Evolutionary conservation across 139 green algal species (phyloP).

Genomic region (Closterium sp.): DNA sequence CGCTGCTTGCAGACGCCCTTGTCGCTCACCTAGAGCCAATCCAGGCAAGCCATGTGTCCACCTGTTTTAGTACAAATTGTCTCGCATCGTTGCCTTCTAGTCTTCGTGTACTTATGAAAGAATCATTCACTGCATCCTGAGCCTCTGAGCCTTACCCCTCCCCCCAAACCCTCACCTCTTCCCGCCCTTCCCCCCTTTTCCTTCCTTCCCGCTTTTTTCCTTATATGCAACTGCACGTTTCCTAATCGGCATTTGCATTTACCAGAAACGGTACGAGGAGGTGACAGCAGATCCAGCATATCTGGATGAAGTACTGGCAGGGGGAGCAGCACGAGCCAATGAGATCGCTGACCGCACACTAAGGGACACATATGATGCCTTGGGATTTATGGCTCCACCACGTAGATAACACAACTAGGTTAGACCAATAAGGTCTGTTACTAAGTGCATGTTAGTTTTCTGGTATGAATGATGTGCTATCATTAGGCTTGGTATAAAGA

Average conservation of each 20-base stretch:
- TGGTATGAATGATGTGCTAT: no score
- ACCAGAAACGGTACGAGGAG: constrained; percentile 18
- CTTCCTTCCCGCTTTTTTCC: no score
- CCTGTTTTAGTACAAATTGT: neutral
- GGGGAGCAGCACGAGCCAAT: constrained; percentile 38
- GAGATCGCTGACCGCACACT: constrained; percentile 40
- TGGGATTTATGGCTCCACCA: constrained; percentile 29
- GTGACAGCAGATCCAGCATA: constrained; percentile 42
- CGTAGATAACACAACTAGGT: neutral
- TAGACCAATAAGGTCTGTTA: neutral
- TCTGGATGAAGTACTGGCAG: constrained; percentile 31
- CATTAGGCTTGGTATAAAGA: no score
- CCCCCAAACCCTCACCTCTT: no score
- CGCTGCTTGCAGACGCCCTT: constrained; percentile 86
- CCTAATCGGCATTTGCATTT: neutral
- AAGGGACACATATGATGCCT: constrained; percentile 39
- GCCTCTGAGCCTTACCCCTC: no score
- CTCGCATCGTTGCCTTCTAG: neutral
- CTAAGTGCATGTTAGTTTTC: neutral
- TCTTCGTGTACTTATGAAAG: no score
- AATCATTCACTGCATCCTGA: no score
- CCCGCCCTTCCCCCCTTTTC: no score
- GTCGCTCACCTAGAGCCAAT: constrained; percentile 88
- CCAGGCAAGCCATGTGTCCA: constrained; percentile 57
- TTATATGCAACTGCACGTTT: neutral